Evolutionary conservation across 2,329 filamentous ascomycete genomes (phyloP).

Genomic region (Xylariaceae sp.): DNA sequence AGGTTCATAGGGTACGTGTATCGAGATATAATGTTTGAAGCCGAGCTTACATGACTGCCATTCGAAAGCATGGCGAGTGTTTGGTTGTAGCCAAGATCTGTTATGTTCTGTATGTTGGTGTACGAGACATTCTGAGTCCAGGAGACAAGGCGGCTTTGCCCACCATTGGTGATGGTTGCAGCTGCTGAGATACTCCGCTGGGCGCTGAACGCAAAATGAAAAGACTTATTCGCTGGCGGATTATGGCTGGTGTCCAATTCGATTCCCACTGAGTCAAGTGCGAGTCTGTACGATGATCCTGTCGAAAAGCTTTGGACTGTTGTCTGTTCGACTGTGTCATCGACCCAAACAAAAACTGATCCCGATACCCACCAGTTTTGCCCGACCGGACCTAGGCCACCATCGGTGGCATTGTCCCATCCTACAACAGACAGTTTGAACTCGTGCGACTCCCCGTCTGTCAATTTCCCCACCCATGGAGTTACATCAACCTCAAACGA

Average conservation of each 20-base stretch:
- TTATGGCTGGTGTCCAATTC: constrained; percentile 17
- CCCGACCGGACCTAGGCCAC: constrained; percentile 43
- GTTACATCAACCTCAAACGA: constrained; percentile 69
- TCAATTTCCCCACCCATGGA: constrained; percentile 59
- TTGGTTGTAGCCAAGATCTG: constrained; percentile 29
- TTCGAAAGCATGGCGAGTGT: constrained; percentile 29
- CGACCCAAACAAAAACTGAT: constrained; percentile 63
- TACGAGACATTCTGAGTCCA: constrained; percentile 31
- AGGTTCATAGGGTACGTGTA: constrained; percentile 33
- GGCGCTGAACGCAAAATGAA: constrained; percentile 29
- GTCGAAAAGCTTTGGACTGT: constrained; percentile 18
- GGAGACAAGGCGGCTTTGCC: constrained; percentile 15
- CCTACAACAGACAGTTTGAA: constrained; percentile 25
- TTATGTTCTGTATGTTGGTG: constrained; percentile 34
- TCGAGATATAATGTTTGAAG: constrained; percentile 19
- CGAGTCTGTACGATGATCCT: constrained; percentile 20
- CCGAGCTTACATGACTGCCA: constrained; percentile 25
- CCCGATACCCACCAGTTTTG: constrained; percentile 65
- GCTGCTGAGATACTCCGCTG: constrained; percentile 26
- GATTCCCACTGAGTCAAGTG: no score
- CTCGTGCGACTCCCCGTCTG: constrained; percentile 51
- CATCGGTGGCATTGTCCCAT: constrained; percentile 43
- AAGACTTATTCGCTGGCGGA: constrained; percentile 27
- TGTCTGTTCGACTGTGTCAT: constrained; percentile 37
- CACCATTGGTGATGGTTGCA: constrained; percentile 25